Conservation (phyloP, 805 yeast species). For the Candida krabiensis region DNA sequence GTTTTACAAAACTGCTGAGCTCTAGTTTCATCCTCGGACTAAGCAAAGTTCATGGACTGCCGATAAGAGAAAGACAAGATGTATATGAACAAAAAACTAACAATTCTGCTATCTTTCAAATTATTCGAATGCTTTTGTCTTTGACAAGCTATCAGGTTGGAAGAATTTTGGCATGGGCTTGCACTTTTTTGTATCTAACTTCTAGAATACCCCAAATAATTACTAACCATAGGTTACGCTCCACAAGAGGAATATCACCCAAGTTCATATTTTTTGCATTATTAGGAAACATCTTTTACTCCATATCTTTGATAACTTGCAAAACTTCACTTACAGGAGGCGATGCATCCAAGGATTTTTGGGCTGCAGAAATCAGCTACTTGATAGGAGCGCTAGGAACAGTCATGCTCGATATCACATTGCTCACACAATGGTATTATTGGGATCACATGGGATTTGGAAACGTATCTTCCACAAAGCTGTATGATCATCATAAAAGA, state of each 20-base stretch:
- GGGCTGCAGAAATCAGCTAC: slow-evolving; percentile 39
- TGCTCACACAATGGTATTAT: slow-evolving; percentile 43
- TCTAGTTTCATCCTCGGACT: slow-evolving; percentile 32
- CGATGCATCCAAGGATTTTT: slow-evolving; percentile 36
- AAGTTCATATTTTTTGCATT: slow-evolving; percentile 49
- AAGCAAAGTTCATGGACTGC: slow-evolving; percentile 29
- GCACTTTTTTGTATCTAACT: slow-evolving; percentile 46
- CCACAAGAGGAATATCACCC: slow-evolving; percentile 53
- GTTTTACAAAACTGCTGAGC: slow-evolving; percentile 24
- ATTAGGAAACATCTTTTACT: slow-evolving; percentile 49
- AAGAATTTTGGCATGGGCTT: slow-evolving; percentile 47
- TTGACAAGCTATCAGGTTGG: slow-evolving; percentile 24
- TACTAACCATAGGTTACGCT: slow-evolving; percentile 43
- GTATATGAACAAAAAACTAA: slow-evolving; percentile 9
- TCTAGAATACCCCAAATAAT: slow-evolving; percentile 55
- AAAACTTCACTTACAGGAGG: slow-evolving; percentile 40
- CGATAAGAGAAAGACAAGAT: slow-evolving; percentile 9
- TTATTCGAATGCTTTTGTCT: slow-evolving; percentile 16
- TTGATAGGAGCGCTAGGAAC: slow-evolving; percentile 55
- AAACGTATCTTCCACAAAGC: slow-evolving; percentile 2
- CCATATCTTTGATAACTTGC: slow-evolving; percentile 47
- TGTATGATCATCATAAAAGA: slow-evolving; percentile 2
- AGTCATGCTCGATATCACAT: slow-evolving; percentile 44
- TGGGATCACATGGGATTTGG: slow-evolving; percentile 26
- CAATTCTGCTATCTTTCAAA: slow-evolving; percentile 23